Percentiles rank a stretch among this genome's conserved stretches.
Evolutionary conservation across 2,329 filamentous ascomycete species (phyloP).

Genomic region (Cytospora paraplurivora): DNA sequence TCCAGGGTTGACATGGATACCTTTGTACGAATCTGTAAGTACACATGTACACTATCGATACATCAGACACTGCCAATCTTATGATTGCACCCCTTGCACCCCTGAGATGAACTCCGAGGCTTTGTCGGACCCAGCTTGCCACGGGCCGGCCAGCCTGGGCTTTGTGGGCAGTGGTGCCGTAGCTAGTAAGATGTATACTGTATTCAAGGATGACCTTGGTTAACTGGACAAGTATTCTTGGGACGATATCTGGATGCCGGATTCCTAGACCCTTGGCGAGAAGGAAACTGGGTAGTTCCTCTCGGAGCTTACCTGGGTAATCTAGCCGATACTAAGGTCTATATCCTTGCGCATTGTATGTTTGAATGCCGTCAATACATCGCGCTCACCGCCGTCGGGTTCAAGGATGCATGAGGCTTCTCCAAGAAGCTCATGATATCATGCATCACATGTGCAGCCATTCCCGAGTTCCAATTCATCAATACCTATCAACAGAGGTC

Average conservation of each 20-base stretch:
- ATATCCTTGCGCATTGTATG: conserved; percentile 33
- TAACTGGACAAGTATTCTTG: conserved; percentile 14
- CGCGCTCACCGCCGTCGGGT: background rate
- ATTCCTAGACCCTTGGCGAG: conserved; percentile 30
- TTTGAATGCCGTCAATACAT: conserved; percentile 19
- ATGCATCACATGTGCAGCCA: no score
- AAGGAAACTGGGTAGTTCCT: no score
- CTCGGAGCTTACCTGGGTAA: no score
- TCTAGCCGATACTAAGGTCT: no score
- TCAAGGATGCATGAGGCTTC: no score
- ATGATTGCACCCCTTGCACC: background rate
- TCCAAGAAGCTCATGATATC: no score
- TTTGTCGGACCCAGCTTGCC: background rate
- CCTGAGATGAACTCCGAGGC: conserved; percentile 10
- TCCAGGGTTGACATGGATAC: no score
- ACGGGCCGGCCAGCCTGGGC: conserved; percentile 2
- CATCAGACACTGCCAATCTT: no score
- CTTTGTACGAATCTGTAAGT: no score
- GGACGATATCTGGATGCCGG: background rate
- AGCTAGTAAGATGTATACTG: conserved; percentile 6
- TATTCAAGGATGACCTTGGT: conserved; percentile 8
- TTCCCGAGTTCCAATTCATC: no score
- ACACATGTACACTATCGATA: no score
- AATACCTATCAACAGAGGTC: background rate
- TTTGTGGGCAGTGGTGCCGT: conserved; percentile 1